phyloP scores from a whole-genome alignment of 2,329 filamentous ascomycete species.

The Penicillium freii region DNA sequence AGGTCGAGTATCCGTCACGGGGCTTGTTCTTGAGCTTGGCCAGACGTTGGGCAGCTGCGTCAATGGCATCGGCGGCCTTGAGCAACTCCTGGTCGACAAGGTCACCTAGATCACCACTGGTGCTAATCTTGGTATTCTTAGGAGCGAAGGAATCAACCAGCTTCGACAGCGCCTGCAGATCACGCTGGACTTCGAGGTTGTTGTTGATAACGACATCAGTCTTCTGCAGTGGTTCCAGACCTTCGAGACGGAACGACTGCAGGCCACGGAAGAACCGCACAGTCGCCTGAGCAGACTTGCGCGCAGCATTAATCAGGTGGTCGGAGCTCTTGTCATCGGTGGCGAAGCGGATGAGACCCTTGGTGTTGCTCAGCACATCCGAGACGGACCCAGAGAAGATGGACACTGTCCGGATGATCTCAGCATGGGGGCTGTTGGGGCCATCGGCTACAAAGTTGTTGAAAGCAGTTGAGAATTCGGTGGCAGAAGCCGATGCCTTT shows the following conservation, averaged over 20 bases:
- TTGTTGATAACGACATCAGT: constrained; percentile 96
- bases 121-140: constrained; percentile 75
- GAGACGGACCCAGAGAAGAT: constrained; percentile 86
- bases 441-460: constrained; percentile 98
- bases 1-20: constrained; percentile 91
- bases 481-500: constrained; percentile 89
- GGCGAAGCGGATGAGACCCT: constrained; percentile 87
- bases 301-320: constrained; percentile 74
- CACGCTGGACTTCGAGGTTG: constrained; percentile 93
- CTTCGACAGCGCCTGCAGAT: constrained; percentile 90
- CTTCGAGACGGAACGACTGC: constrained; percentile 89
- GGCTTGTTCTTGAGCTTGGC: constrained; percentile 94
- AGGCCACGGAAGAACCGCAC: constrained; percentile 94
- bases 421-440: constrained; percentile 81
- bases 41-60: constrained; percentile 82
- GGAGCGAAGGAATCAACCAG: constrained; percentile 88
- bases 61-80: constrained; percentile 93
- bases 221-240: constrained; percentile 85
- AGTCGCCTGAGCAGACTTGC: constrained; percentile 79
- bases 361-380: constrained; percentile 93
- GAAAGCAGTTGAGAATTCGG: constrained; percentile 96
- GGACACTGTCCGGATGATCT: constrained; percentile 90
- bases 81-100: constrained; percentile 87
- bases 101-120: constrained; percentile 82
- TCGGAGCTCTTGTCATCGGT: constrained; percentile 95